Conservation (phyloP, 257 asterid genomes). For the Hygrophila difformis region DNA sequence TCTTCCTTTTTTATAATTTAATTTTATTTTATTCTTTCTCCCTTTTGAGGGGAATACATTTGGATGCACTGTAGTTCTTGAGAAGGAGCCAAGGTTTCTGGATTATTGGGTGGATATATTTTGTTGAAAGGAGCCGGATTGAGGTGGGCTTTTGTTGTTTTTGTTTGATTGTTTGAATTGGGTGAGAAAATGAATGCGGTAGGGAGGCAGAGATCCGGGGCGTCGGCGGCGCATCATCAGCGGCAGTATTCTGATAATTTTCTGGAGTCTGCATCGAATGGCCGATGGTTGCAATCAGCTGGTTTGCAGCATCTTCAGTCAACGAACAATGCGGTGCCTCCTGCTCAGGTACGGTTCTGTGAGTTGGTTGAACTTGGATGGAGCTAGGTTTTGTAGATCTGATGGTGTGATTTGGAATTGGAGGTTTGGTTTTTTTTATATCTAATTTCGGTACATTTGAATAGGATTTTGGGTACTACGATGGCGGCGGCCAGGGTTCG, state of each 20-base stretch:
- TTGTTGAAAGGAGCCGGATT: too few species aligned
- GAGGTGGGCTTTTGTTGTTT: conserved; percentile 13
- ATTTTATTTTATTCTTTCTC: conserved; percentile 16
- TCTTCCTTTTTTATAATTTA: too few species aligned
- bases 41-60: conserved; percentile 2
- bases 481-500: conserved; percentile 65
- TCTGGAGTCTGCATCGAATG: conserved; percentile 60
- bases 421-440: neutral
- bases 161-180: conserved; percentile 9
- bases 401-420: conserved; percentile 5
- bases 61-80: conserved; percentile 2
- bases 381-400: conserved; percentile 29
- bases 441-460: too few species aligned
- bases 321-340: conserved; percentile 49
- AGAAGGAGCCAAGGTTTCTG: neutral
- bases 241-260: conserved; percentile 82
- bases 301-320: conserved; percentile 88
- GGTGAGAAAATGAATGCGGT: conserved; percentile 59
- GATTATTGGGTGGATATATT: neutral
- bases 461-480: conserved; percentile 56
- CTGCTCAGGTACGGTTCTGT: conserved; percentile 46
- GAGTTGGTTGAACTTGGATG: neutral
- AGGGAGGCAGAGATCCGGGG: conserved; percentile 85
- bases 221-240: conserved; percentile 71
- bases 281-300: conserved; percentile 93